These are phyloP conservation scores for Starmerella sp. DNA, from an alignment of 805 yeast species.

Conservation along the genomic window DNA sequence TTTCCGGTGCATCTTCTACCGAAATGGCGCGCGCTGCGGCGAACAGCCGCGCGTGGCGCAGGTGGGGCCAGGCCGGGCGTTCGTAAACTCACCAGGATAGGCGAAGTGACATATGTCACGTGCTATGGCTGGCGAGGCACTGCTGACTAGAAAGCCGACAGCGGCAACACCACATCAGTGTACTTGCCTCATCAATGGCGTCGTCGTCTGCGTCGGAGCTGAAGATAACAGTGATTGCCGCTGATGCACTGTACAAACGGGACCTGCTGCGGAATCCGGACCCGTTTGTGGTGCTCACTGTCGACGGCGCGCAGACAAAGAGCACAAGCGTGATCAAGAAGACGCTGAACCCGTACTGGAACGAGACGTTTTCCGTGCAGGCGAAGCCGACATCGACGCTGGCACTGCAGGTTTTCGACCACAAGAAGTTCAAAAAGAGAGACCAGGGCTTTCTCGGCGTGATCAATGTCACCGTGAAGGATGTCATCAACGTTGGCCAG, in stretches of 20 bases:
- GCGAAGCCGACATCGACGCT: constrained; percentile 45
- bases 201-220: constrained; percentile 14
- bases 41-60: too few species aligned
- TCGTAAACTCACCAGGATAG: not conserved
- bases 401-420: constrained; percentile 92
- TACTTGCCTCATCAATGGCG: constrained; percentile 4
- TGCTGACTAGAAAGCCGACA: constrained; percentile 1
- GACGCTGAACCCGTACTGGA: constrained; percentile 96
- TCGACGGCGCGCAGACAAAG: constrained; percentile 95
- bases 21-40: too few species aligned
- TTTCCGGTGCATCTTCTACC: too few species aligned
- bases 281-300: constrained; percentile 93
- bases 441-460: constrained; percentile 98
- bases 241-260: constrained; percentile 88
- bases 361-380: constrained; percentile 72
- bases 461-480: constrained; percentile 80
- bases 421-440: constrained; percentile 92
- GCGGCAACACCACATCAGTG: not conserved
- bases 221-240: constrained; percentile 55
- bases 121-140: not conserved
- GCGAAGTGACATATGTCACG: not conserved
- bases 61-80: not conserved
- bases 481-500: constrained; percentile 52
- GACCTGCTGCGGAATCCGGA: constrained; percentile 95
- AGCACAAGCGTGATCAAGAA: constrained; percentile 89